These are phyloP conservation scores for Chlamydomonas applanata DNA, from an alignment of 139 green algal genomes.

Conservation along the genomic window DNA sequence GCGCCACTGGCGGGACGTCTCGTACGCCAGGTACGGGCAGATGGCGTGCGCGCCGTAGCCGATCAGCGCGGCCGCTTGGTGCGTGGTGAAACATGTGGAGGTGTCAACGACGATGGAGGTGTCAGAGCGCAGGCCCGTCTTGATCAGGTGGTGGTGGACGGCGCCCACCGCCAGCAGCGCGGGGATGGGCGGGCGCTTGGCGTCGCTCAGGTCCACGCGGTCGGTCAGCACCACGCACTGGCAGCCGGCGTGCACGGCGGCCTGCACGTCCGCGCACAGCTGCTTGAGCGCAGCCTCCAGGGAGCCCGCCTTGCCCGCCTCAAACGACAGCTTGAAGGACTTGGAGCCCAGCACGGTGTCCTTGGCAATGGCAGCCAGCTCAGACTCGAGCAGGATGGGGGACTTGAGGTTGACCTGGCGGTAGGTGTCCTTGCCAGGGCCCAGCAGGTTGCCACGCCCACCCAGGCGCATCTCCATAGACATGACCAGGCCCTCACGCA, in stretches of 20 bases:
- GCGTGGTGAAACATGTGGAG: constrained; percentile 50
- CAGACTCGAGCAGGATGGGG: constrained; percentile 89
- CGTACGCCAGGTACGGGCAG: constrained; percentile 95
- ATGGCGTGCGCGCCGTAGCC: constrained; percentile 94
- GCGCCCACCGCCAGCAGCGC: constrained; percentile 89
- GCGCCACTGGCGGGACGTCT: constrained; percentile 94
- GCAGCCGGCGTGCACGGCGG: constrained; percentile 80
- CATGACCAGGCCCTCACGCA: constrained; percentile 99
- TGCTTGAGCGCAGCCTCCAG: constrained; percentile 61
- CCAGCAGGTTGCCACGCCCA: constrained; percentile 93
- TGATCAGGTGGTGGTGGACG: constrained; percentile 98
- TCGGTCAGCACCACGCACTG: constrained; percentile 79
- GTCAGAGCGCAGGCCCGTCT: constrained; percentile 70
- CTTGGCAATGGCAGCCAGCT: constrained; percentile 74
- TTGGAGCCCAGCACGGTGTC: constrained; percentile 56
- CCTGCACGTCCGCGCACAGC: constrained; percentile 78
- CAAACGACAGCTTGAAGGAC: constrained; percentile 65
- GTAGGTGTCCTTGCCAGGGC: constrained; percentile 70
- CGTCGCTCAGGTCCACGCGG: constrained; percentile 23
- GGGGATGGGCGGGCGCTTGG: constrained; percentile 76
- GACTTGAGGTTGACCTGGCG: constrained; percentile 78
- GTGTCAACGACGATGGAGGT: constrained; percentile 97
- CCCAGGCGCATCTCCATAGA: constrained; percentile 93
- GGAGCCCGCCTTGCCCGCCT: constrained; percentile 48
- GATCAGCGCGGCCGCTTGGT: constrained; percentile 50